Evolutionary conservation across 495 filamentous ascomycete genomes (phyloP).

Genomic region (Aspergillus nanangensis): DNA sequence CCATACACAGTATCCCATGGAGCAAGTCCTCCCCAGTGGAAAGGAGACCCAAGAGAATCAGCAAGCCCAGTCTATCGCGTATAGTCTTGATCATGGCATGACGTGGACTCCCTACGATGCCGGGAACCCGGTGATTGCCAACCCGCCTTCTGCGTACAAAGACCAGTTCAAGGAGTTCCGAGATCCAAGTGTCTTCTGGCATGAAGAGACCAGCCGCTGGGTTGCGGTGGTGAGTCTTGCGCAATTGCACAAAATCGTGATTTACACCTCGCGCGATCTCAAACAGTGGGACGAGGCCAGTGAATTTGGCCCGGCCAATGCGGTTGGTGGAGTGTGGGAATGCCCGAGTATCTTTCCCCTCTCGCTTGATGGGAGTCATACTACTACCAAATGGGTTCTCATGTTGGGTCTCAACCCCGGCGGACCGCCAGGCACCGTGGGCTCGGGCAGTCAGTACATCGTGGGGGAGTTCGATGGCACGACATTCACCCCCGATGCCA

Average conservation of each 20-base stretch:
- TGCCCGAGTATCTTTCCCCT: conserved; percentile 49
- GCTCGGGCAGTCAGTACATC: conserved; percentile 35
- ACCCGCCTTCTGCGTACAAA: conserved; percentile 27
- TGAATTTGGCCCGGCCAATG: conserved; percentile 50
- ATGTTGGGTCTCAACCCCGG: conserved; percentile 52
- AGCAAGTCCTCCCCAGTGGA: conserved; percentile 23
- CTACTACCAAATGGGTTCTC: conserved; percentile 41
- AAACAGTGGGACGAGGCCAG: conserved; percentile 49
- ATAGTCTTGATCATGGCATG: conserved; percentile 50
- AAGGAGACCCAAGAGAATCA: conserved; percentile 26
- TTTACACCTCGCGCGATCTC: conserved; percentile 51
- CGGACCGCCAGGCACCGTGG: conserved; percentile 45
- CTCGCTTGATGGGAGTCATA: conserved; percentile 21
- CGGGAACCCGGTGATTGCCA: conserved; percentile 48
- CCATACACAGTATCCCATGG: conserved; percentile 17
- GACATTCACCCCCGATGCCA: conserved; percentile 12
- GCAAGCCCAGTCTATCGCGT: conserved; percentile 53
- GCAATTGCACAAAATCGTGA: conserved; percentile 44
- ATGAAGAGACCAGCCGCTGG: conserved; percentile 43
- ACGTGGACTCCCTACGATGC: conserved; percentile 46
- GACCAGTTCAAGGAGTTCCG: conserved; percentile 43
- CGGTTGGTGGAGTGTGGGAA: conserved; percentile 54
- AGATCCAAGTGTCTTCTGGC: conserved; percentile 54
- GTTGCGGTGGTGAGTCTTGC: conserved; percentile 45
- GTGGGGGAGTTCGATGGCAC: conserved; percentile 35